Evolutionary conservation across 805 yeast species (phyloP).

Genomic region (Sugiyamaella marilandica): DNA sequence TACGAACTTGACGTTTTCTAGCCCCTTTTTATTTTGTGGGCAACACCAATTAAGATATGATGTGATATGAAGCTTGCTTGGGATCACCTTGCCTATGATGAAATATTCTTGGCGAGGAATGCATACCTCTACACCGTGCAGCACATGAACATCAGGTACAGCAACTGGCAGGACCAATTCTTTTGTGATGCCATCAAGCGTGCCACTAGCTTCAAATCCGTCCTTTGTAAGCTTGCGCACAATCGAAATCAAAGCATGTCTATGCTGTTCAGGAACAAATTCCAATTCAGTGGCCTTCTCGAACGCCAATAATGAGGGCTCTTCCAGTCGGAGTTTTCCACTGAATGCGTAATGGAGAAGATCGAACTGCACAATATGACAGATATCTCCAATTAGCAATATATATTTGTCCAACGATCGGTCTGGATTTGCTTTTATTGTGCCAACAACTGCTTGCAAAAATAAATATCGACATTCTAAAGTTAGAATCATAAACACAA

Average conservation of each 20-base stretch:
- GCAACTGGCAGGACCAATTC: constrained; percentile 52
- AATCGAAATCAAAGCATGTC: background rate
- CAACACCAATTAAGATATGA: constrained; percentile 45
- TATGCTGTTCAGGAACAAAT: background rate
- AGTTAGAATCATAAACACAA: no score
- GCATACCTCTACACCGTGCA: constrained; percentile 52
- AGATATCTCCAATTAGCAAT: background rate
- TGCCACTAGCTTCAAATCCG: background rate
- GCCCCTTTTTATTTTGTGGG: constrained; percentile 5
- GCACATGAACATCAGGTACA: constrained; percentile 54
- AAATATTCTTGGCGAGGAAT: constrained; percentile 39
- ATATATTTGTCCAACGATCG: background rate
- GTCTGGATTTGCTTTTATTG: background rate
- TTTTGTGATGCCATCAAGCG: constrained; percentile 14
- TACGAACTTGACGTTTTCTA: constrained; percentile 34
- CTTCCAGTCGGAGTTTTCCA: background rate
- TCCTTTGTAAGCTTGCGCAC: constrained; percentile 6
- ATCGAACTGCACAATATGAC: background rate
- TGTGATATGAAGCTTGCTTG: constrained; percentile 39
- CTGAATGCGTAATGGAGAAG: background rate
- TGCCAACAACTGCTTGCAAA: background rate
- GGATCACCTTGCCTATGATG: constrained; percentile 62
- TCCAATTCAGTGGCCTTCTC: background rate
- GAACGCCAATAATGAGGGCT: background rate
- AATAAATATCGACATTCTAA: constrained; percentile 4